A percentile compares a stretch with the other conserved stretches of the same genome.
Evolutionary conservation across 106 monocot genomes (phyloP).

Genomic region (Dactylorhiza incarnata): DNA sequence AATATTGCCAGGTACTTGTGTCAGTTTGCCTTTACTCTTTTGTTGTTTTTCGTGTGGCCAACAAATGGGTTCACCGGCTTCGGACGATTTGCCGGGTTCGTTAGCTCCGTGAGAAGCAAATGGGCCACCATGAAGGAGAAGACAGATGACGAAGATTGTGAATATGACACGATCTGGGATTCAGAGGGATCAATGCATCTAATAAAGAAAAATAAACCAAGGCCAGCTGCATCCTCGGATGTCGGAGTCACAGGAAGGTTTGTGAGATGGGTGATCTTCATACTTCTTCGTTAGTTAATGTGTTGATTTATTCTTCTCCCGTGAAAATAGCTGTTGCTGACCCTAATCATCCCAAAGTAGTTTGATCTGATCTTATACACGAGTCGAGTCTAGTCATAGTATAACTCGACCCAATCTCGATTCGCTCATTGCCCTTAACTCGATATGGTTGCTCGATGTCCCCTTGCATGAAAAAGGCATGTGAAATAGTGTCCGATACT

Average conservation of each 20-base stretch:
- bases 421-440: too few relatives aligned
- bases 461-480: too few relatives aligned
- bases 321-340: too few relatives aligned
- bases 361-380: too few relatives aligned
- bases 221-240: constrained; percentile 27
- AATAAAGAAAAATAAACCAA: constrained; percentile 46
- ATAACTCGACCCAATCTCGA: too few relatives aligned
- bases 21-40: constrained; percentile 61
- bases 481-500: too few relatives aligned
- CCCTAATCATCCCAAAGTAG: too few relatives aligned
- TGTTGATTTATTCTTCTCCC: neutral
- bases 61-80: constrained; percentile 54
- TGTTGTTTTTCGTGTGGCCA: constrained; percentile 62
- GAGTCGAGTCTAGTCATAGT: too few relatives aligned
- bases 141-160: constrained; percentile 72
- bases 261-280: neutral
- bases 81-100: constrained; percentile 9
- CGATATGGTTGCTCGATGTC: too few relatives aligned
- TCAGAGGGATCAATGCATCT: constrained; percentile 97
- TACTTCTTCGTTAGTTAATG: neutral
- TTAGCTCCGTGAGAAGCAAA: constrained; percentile 26
- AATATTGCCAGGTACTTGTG: constrained; percentile 54
- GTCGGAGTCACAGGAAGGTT: constrained; percentile 48
- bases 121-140: constrained; percentile 50
- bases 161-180: constrained; percentile 97